Conservation (phyloP, 768 basidiomycete genomes). For the Clitopilus passeckerianus region DNA sequence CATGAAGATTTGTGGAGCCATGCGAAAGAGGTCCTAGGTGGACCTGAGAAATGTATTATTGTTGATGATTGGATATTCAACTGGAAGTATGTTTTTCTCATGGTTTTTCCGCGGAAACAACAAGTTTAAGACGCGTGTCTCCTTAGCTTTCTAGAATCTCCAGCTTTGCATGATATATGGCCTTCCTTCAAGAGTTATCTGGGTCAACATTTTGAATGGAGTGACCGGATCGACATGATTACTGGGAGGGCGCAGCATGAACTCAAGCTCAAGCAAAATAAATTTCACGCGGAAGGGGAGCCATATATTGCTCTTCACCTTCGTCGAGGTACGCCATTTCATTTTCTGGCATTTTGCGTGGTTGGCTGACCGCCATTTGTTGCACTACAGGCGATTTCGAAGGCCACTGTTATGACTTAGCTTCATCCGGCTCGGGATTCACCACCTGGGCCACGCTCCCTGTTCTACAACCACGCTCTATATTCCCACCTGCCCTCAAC, state of each 20-base stretch:
- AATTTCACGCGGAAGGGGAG: conserved; percentile 20
- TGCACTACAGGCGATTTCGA: conserved; percentile 33
- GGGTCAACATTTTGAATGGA: conserved; percentile 36
- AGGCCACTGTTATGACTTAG: conserved; percentile 32
- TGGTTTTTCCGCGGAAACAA: not conserved
- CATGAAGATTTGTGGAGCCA: conserved; percentile 30
- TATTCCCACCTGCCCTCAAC: conserved; percentile 31
- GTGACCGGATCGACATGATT: conserved; percentile 24
- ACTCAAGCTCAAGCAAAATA: conserved; percentile 24
- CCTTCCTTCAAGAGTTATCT: conserved; percentile 33
- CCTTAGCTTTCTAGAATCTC: conserved; percentile 33
- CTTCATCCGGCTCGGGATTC: conserved; percentile 29
- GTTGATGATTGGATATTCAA: conserved; percentile 40
- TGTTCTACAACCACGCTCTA: conserved; percentile 18
- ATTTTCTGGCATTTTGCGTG: not conserved
- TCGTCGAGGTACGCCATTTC: conserved; percentile 27
- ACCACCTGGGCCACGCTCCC: conserved; percentile 48
- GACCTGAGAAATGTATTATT: conserved; percentile 33
- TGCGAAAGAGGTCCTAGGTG: conserved; percentile 24
- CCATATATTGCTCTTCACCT: conserved; percentile 44
- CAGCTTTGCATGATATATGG: conserved; percentile 34
- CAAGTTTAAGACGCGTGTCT: not conserved
- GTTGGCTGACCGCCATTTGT: not conserved
- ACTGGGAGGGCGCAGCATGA: conserved; percentile 26
- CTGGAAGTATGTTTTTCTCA: conserved; percentile 29